Evolutionary conservation across 176 grass and related monocot genomes (phyloP), one percentile per base, ranked within the genome.

Genomic region (Hyparrhenia diplandra): DNA sequence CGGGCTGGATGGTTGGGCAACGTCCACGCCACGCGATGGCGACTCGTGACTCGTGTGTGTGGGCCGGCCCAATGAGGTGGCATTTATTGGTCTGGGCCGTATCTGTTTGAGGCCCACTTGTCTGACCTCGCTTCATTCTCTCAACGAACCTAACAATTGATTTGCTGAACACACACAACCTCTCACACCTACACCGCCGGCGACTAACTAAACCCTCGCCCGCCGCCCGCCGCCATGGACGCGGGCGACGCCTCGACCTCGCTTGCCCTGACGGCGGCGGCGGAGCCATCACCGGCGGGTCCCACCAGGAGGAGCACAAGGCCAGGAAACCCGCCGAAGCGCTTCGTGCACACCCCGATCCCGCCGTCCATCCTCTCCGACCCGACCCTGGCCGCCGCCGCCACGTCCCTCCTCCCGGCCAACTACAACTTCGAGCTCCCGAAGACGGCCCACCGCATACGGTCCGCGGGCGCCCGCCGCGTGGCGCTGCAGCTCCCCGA

Each of bases 391-490:
- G 80, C 86, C 18, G 81, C 95, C 62, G 92, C 88, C 32, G 88
- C 90, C 75, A 73, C 85, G 51, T 85, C 90, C 62, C 88, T 98
- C 55, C 88, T 98, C 40, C 92, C 90, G 1, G 79, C 86, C 14
- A 84, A 80, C 32, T 93, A 98, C 84, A 84, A 93, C 88, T 95
- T 95, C 82, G 92, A 98, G 90, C 74, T 98, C 51, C 90, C 80
- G 71, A 98, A 98, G 85, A 98, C 95, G 8, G 86, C 91, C 16
- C 95, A 98, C 80, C 92, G 95, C 67, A 86, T 98, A 67, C 77
- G 82, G 6, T 86, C 92, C 31, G 75, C 90, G 4, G 76, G 60
- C 13, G 77, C 95, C 18, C 84, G 88, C 85, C 88, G 92, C 49
- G 71, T 88, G 18, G 92, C 90, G 43, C 95, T 95, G 5, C 92